Evolutionary conservation across 2,329 filamentous ascomycete species (phyloP), one percentile per base, ranked within the genome.

Genomic region (Bisporella sp.): DNA sequence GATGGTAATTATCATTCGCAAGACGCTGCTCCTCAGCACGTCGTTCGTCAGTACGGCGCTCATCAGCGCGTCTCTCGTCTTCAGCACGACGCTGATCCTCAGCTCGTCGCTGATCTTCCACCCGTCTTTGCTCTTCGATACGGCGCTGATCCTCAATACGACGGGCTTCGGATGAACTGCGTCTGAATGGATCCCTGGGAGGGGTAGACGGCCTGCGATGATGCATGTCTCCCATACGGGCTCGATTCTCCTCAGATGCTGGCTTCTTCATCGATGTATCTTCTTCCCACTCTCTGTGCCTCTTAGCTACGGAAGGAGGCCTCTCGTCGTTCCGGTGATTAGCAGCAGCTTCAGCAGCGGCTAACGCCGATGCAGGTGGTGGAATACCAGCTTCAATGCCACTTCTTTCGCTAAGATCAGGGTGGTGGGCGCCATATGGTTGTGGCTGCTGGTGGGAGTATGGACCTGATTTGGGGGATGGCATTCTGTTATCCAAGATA

Each of bases 221-320:
- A 54, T 84, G 82, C 64, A 89, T 79, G 62, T 96, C 90, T 39
- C 96, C 90, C 58, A 96, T 76, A 49, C 89, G 87, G 52, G 88
- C 88, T 41, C 92, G 84, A 57, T 79, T 89, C 67, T 96, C 91
- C 5, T 97, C 92, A 39, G 84, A 95, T 7, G 88, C 85, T 54
- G 87, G 82, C 72, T 96, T 96, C 73, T 96, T 95, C 4, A 82
- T 71, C 28, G 81, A 73, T 31, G 62, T 52, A 35, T 95, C 89
- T 35, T 92, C 86, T 59, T 97, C 93, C 91, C 93, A 96, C 63
- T 97, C 93, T 45, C 91, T 84, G 66, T 84, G 78, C 51, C 93
- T 82, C 76, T 99, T 99, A 4, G 79, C 80, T 8, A 88, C 86
- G 37, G 89, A 95, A 1, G 85, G 71, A 13, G 90, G 88, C n/a